Evolutionary conservation across 306 rosid genomes (phyloP), one percentile per base, ranked within the genome.

Genomic region (Corylus avellana): DNA sequence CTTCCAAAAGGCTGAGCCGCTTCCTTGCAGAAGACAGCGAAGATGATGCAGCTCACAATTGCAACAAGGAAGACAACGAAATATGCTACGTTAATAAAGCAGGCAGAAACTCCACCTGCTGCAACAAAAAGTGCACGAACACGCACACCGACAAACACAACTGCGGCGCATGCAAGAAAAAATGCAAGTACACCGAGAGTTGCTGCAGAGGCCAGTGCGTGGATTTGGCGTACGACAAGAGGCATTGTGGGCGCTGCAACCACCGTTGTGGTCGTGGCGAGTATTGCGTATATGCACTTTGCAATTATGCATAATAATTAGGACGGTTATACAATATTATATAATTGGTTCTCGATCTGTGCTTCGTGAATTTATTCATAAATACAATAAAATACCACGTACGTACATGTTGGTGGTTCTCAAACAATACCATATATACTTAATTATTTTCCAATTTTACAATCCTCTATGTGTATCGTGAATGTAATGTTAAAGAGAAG

Each of bases 161-260:
- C 58, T 94, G 98, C 27, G 97, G 98, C 0, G 72, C 82, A 0
- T 94, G 98, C 87, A 90, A 90, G 86, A 85, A 80, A 44, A 86
- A 86, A 47, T 94, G 98, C 89, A 86, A 86, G 79, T 94, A 20
- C 80, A 87, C 98, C 0, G 25, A 80, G 2, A 57, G 77, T 2
- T 94, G 98, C 47, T 94, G 98, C 78, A 75, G 93, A 78, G 95
- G 97, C 2, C 2, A 79, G 55, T 94, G 98, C 27, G 94, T 94
- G 32, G 63, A 94, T 12, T 49, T 74, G 20, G 3, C 83, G 0
- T 90, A 8, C 37, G 97, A 94, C 79, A 87, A 92, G 92, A 89
- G 97, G 85, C 93, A 94, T 64, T 94, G 98, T 44, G 97, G 97
- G 1, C 18, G 3, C 8, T 94, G 98, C 86, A 84, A 89, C 83